These are phyloP conservation scores for Mucor saturninus DNA, from an alignment of 371 early-diverging fungal genomes.

Conservation along the genomic window DNA sequence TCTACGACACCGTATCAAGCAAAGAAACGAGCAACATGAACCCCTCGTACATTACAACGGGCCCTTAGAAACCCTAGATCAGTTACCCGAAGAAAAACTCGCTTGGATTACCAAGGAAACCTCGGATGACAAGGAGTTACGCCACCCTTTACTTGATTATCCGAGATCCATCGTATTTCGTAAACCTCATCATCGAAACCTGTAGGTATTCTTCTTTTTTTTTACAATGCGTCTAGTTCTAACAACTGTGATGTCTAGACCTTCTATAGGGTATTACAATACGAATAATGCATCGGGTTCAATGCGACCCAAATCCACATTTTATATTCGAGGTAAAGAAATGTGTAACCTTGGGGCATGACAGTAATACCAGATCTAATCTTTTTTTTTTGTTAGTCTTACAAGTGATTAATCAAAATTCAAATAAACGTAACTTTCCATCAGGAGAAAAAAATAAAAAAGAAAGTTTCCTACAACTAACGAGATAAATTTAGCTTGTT, in stretches of 20 bases:
- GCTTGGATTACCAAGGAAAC: constrained; percentile 42
- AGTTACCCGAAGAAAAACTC: constrained; percentile 42
- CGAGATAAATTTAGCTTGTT: constrained; percentile 26
- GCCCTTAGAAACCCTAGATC: constrained; percentile 43
- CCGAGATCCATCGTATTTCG: constrained; percentile 41
- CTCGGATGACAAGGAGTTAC: constrained; percentile 19
- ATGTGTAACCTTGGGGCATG: neutral
- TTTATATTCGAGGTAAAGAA: constrained; percentile 51
- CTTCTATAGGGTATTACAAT: constrained; percentile 5
- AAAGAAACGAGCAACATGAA: constrained; percentile 18
- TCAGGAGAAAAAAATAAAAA: constrained; percentile 5
- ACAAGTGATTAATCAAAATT: constrained; percentile 41
- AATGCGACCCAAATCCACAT: constrained; percentile 37
- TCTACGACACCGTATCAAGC: constrained; percentile 2
- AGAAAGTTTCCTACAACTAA: neutral
- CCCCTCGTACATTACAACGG: constrained; percentile 52
- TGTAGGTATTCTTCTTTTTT: no score
- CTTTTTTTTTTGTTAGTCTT: constrained; percentile 30
- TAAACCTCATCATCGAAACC: constrained; percentile 31
- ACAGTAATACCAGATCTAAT: neutral
- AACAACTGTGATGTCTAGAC: no score
- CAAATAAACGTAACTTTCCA: constrained; percentile 39
- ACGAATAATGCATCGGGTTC: neutral
- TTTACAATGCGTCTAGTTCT: no score
- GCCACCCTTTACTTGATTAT: constrained; percentile 31